Conservation (phyloP, 2,329 filamentous ascomycete genomes). For the Hypoxylon sp. region DNA sequence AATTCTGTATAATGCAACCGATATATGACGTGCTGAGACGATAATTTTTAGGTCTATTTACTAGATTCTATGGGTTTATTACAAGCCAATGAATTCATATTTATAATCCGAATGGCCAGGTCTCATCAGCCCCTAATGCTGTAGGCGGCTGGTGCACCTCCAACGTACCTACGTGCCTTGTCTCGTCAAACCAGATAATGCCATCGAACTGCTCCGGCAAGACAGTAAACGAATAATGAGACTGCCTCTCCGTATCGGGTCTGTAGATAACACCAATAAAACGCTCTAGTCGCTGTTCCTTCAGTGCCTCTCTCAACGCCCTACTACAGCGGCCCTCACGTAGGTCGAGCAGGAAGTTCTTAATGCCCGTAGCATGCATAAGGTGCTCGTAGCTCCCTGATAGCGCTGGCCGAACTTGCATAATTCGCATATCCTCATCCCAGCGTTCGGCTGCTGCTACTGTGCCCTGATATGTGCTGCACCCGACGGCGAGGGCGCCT, state of each 20-base stretch:
- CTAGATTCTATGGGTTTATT: no score
- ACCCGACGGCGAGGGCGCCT: background rate
- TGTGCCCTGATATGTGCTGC: slow-evolving; percentile 7
- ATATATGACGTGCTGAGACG: no score
- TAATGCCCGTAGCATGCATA: slow-evolving; percentile 1
- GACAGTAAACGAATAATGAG: slow-evolving; percentile 6
- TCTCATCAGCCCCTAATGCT: background rate
- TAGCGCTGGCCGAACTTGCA: background rate
- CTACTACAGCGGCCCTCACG: background rate
- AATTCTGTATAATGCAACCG: no score
- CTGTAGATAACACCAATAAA: slow-evolving; percentile 9
- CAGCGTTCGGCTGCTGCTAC: slow-evolving; percentile 1
- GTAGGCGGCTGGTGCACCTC: slow-evolving; percentile 3
- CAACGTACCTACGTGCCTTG: slow-evolving; percentile 2
- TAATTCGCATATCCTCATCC: slow-evolving; percentile 4
- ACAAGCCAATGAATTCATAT: no score
- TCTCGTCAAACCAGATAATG: slow-evolving; percentile 17
- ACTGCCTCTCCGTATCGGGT: slow-evolving; percentile 4
- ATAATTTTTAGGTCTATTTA: no score
- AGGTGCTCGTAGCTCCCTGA: slow-evolving; percentile 6
- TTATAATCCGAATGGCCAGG: slow-evolving; percentile 4
- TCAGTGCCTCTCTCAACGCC: slow-evolving; percentile 5
- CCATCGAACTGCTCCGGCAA: slow-evolving; percentile 10
- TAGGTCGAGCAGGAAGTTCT: slow-evolving; percentile 8
- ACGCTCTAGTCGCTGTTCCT: slow-evolving; percentile 5